phyloP scores from a whole-genome alignment of 768 basidiomycete genomes.

The Pisolithus tinctorius region DNA sequence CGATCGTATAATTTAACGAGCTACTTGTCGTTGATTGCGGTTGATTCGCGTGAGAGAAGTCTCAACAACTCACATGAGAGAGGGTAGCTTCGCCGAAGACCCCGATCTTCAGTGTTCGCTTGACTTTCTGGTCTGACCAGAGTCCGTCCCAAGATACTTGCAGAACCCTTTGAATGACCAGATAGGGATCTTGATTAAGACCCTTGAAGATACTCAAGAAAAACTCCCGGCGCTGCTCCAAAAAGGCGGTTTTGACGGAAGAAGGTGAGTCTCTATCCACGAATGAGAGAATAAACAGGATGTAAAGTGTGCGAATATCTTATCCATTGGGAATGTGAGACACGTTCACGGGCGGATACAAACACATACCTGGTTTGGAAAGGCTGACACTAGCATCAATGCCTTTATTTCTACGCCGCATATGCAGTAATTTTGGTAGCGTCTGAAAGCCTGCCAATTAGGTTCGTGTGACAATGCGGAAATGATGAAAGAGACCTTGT shows the following conservation, averaged over 20 bases:
- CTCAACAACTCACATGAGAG: slow-evolving; percentile 42
- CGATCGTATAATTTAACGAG: slow-evolving; percentile 74
- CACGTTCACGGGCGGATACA: neutral
- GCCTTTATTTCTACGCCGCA: slow-evolving; percentile 57
- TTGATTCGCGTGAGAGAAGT: neutral
- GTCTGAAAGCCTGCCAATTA: slow-evolving; percentile 33
- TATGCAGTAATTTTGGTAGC: slow-evolving; percentile 58
- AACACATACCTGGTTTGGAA: slow-evolving; percentile 47
- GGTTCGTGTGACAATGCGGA: neutral
- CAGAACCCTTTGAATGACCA: slow-evolving; percentile 54
- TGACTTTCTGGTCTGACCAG: slow-evolving; percentile 69
- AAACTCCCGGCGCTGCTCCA: slow-evolving; percentile 63
- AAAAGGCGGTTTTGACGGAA: slow-evolving; percentile 53
- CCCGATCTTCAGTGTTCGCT: slow-evolving; percentile 61
- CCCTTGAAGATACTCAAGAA: slow-evolving; percentile 73
- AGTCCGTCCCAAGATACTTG: slow-evolving; percentile 73
- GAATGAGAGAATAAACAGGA: slow-evolving; percentile 71
- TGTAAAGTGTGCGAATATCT: slow-evolving; percentile 78
- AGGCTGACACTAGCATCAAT: slow-evolving; percentile 35
- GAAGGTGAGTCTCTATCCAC: slow-evolving; percentile 42
- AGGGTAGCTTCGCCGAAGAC: slow-evolving; percentile 65
- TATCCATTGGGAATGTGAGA: slow-evolving; percentile 4
- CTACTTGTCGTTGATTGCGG: slow-evolving; percentile 25
- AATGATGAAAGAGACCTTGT: slow-evolving; percentile 43
- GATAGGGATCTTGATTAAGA: slow-evolving; percentile 57